Conservation (phyloP, 176 grass and related monocot species). For the Eragrostis nindensis region DNA sequence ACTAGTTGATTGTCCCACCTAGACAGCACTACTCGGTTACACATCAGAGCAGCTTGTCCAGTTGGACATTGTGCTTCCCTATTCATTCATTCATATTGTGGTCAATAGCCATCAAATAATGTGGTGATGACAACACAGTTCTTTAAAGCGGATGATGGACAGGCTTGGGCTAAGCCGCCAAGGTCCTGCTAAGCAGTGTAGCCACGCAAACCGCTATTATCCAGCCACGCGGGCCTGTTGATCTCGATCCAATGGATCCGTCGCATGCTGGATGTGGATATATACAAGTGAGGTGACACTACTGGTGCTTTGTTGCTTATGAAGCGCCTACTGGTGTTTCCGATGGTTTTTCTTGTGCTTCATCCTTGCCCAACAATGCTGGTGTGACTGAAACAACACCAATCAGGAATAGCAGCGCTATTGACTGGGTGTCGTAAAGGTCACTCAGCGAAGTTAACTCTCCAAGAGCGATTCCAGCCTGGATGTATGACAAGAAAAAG, state of each 20-base stretch:
- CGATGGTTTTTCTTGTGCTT: slow-evolving; percentile 53
- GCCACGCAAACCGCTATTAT: slow-evolving; percentile 16
- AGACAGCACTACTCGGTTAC: slow-evolving; percentile 52
- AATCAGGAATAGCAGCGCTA: slow-evolving; percentile 84
- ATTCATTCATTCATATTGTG: slow-evolving; percentile 52
- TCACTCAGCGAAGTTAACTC: slow-evolving; percentile 85
- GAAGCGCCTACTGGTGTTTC: slow-evolving; percentile 23
- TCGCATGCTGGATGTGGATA: slow-evolving; percentile 46
- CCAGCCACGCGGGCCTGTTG: neutral
- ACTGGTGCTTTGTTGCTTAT: slow-evolving; percentile 36
- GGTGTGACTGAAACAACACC: slow-evolving; percentile 91
- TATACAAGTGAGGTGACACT: slow-evolving; percentile 48
- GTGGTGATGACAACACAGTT: slow-evolving; percentile 21
- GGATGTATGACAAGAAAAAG: slow-evolving; percentile 24
- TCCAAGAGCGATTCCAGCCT: slow-evolving; percentile 96
- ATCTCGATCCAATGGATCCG: slow-evolving; percentile 30
- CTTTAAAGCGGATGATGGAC: neutral
- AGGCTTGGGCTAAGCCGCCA: neutral
- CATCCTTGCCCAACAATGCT: slow-evolving; percentile 68
- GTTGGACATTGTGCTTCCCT: slow-evolving; percentile 40
- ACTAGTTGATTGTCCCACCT: slow-evolving; percentile 31
- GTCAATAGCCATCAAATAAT: slow-evolving; percentile 30
- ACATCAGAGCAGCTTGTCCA: slow-evolving; percentile 46
- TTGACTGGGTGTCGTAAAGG: slow-evolving; percentile 90
- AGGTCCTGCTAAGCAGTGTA: slow-evolving; percentile 11